Percentiles rank a stretch among this genome's conserved stretches.
phyloP scores from a whole-genome alignment of 805 yeast species.

The Yarrowia bubula region DNA sequence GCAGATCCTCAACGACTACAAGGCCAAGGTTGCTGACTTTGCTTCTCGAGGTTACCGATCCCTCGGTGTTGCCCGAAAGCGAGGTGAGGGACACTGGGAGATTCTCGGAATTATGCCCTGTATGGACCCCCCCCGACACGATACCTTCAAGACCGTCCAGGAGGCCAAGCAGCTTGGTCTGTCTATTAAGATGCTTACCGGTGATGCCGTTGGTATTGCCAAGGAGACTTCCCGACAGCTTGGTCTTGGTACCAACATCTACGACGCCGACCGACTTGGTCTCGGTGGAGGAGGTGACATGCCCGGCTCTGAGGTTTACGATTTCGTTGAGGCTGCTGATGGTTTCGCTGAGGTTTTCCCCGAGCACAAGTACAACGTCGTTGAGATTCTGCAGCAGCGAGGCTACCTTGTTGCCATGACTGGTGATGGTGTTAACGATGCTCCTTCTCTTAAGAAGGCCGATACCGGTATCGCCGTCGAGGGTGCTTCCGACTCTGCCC shows the following conservation, averaged over 20 bases:
- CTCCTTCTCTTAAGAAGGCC: slow-evolving; percentile 65
- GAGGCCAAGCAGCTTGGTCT: slow-evolving; percentile 91
- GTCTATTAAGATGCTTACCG: slow-evolving; percentile 96
- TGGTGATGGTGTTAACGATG: slow-evolving; percentile 70
- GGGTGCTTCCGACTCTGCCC: slow-evolving; percentile 48
- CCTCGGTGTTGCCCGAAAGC: slow-evolving; percentile 97
- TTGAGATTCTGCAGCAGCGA: slow-evolving; percentile 61
- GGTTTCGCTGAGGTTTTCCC: slow-evolving; percentile 83
- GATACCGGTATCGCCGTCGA: slow-evolving; percentile 86
- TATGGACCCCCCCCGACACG: slow-evolving; percentile 99
- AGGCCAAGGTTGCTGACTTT: slow-evolving; percentile 95
- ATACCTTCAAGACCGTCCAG: slow-evolving; percentile 88
- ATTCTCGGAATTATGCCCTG: slow-evolving; percentile 97
- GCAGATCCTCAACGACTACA: slow-evolving; percentile 89
- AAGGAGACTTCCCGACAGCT: slow-evolving; percentile 97
- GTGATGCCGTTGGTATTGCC: slow-evolving; percentile 99
- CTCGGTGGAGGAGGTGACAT: slow-evolving; percentile 69
- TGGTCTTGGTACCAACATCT: slow-evolving; percentile 94
- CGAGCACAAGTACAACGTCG: slow-evolving; percentile 65
- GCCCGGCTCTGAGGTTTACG: slow-evolving; percentile 65
- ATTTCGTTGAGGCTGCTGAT: slow-evolving; percentile 82
- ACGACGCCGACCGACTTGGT: slow-evolving; percentile 96
- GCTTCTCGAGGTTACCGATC: slow-evolving; percentile 99
- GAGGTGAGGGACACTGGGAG: slow-evolving; percentile 98
- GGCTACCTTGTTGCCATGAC: slow-evolving; percentile 69